Base-by-base conservation (phyloP, 371 early-diverging fungal species). In the Saksenaea vasiformis region DNA sequence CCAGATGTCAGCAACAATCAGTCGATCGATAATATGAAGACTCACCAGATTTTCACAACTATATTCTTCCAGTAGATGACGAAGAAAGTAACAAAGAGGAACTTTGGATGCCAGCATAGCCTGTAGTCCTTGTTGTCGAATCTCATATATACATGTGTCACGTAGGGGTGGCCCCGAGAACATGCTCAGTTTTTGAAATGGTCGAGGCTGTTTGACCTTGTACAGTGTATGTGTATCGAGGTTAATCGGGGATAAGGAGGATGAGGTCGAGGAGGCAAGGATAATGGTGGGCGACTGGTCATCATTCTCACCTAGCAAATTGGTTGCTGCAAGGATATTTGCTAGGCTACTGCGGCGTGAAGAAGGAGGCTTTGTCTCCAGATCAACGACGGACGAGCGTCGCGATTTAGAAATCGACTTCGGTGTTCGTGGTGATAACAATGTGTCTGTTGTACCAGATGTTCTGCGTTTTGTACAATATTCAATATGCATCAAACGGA, bases 31-130 rank as follows among this genome's bases (percentile, higher is more conserved):
- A 54, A 44, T 4, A 54, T 9, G 13, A 19, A 14, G 10, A 28
- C 76, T 69, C 76, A 83, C 83, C 78, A 87, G 71, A 43, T 87
- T 87, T 65, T 87, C 88, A 24, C 74, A 69, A 11, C 76, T 77
- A 51, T 79, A 83, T 56, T 87, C 85, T 58, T 87, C 76, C 43
- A 87, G 60, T 36, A 87, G 62, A 60, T 78, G 75, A 61, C 70
- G 76, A 27, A 87, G 61, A 62, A 87, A 87, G 62, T 85, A 87
- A 44, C 84, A 85, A 26, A 86, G 58, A 4, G 88, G 88, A 9
- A 80, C 61, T 51, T 81, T 85, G 24, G 80, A 74, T 55, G 78
- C 68, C 19, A 87, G 61, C 61, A 87, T 76, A 1, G 85, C 85
- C 62, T 81, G 79, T 11, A 87, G 65, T 1, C 88, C 88, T 61